phyloP scores from a whole-genome alignment of 2,329 filamentous ascomycete species.

The Oidium heveae region DNA sequence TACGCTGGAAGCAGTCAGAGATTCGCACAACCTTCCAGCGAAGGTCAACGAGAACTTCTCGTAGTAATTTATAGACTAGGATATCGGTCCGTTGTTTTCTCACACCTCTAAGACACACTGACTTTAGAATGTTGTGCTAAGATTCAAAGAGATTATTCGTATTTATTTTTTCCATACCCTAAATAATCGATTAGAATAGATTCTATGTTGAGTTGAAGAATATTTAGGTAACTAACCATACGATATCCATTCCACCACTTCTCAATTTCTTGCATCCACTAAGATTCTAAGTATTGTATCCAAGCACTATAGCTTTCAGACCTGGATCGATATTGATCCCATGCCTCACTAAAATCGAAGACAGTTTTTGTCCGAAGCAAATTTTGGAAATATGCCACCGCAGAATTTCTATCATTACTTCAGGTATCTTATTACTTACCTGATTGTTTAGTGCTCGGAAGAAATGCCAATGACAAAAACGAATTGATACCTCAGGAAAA shows the following conservation, averaged over 20 bases:
- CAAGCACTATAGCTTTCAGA: too few species aligned
- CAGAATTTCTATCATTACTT: not conserved
- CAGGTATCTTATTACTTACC: not conserved
- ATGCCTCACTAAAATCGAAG: too few species aligned
- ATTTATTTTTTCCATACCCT: not conserved
- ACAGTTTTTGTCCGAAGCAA: not conserved
- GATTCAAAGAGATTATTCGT: not conserved
- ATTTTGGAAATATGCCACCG: not conserved
- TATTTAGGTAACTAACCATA: not conserved
- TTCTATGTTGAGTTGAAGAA: not conserved
- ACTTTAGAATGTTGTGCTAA: not conserved
- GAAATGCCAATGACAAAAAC: too few species aligned
- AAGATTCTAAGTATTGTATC: not conserved
- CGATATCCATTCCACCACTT: not conserved
- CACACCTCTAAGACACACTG: not conserved
- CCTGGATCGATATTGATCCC: too few species aligned
- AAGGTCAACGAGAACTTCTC: too few species aligned
- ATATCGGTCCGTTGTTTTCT: not conserved
- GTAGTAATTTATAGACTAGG: not conserved
- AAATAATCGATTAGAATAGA: not conserved
- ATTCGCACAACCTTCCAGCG: not conserved
- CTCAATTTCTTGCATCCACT: not conserved
- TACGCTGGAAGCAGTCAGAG: not conserved
- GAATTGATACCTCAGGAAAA: not conserved
- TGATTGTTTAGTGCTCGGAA: too few species aligned